These are phyloP conservation scores for Puccinia novopanici DNA, from an alignment of 1,284 basidiomycete genomes.

Conservation along the genomic window DNA sequence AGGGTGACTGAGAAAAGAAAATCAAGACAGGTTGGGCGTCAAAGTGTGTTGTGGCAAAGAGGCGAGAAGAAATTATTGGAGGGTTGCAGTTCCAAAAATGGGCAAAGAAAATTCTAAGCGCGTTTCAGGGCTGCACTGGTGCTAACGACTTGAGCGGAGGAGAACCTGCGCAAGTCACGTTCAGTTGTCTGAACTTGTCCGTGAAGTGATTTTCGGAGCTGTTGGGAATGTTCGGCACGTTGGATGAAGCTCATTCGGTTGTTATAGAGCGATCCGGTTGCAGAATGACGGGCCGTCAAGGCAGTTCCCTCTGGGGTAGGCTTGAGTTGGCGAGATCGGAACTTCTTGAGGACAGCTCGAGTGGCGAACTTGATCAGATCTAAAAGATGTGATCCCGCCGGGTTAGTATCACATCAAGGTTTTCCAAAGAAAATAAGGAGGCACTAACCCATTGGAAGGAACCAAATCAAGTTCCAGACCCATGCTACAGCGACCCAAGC, in stretches of 20 bases:
- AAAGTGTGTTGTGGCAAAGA: no score
- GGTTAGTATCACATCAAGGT: not conserved
- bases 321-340: conserved; percentile 59
- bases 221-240: conserved; percentile 63
- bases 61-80: no score
- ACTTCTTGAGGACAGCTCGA: conserved; percentile 63
- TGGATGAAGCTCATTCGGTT: conserved; percentile 87
- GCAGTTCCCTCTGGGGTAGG: conserved; percentile 58
- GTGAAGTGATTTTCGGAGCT: conserved; percentile 9
- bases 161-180: conserved; percentile 46
- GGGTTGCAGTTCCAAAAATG: no score
- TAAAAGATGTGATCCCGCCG: conserved; percentile 59
- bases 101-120: no score
- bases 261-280: conserved; percentile 82
- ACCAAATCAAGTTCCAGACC: conserved; percentile 50
- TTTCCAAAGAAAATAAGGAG: not conserved
- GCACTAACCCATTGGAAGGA: conserved; percentile 39
- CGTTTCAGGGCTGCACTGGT: conserved; percentile 23
- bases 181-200: conserved; percentile 28
- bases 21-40: no score
- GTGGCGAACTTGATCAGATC: conserved; percentile 94
- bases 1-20: no score
- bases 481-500: conserved; percentile 94
- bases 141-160: conserved; percentile 32
- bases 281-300: conserved; percentile 76